These are phyloP conservation scores for Novakomyces olei DNA, from an alignment of 805 yeast genomes.

Conservation along the genomic window DNA sequence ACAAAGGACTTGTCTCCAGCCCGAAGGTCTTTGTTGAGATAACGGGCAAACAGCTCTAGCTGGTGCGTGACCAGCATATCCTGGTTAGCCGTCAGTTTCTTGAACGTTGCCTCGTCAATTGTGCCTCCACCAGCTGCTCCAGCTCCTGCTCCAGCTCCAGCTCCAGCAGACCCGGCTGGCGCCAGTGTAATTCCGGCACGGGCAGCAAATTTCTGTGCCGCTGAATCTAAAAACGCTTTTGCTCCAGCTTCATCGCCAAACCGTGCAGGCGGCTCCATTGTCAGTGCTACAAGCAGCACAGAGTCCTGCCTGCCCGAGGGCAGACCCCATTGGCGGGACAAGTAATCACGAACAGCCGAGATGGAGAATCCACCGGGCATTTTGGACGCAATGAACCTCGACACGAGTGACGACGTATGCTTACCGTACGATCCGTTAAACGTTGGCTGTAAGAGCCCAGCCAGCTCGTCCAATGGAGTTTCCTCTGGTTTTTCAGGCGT, in stretches of 20 bases:
- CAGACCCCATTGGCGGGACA: conserved; percentile 81
- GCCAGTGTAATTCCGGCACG: conserved; percentile 55
- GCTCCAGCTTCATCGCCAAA: conserved; percentile 74
- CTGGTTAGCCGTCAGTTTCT: conserved; percentile 50
- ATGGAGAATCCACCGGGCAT: conserved; percentile 99
- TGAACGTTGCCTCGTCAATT: conserved; percentile 88
- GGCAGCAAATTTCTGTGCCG: conserved; percentile 70
- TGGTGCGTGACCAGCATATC: conserved; percentile 52
- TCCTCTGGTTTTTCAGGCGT: conserved; percentile 99
- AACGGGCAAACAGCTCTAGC: conserved; percentile 81
- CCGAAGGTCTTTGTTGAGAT: conserved; percentile 77
- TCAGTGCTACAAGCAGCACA: conserved; percentile 57
- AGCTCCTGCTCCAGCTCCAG: conserved; percentile 25
- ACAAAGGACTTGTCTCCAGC: conserved; percentile 72
- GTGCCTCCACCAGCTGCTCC: conserved; percentile 60
- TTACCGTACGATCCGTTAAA: conserved; percentile 82
- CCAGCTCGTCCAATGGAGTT: conserved; percentile 85
- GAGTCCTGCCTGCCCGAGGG: conserved; percentile 89
- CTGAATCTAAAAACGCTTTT: conserved; percentile 61
- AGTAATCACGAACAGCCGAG: conserved; percentile 75
- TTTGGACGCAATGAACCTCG: conserved; percentile 83
- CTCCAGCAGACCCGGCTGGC: conserved; percentile 38
- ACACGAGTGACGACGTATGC: conserved; percentile 69
- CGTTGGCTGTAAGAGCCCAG: conserved; percentile 82
- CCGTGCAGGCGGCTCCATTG: conserved; percentile 81